These are phyloP conservation scores for Saposhnikovia divaricata DNA, from an alignment of 129 eudicot genomes.

Conservation along the genomic window DNA sequence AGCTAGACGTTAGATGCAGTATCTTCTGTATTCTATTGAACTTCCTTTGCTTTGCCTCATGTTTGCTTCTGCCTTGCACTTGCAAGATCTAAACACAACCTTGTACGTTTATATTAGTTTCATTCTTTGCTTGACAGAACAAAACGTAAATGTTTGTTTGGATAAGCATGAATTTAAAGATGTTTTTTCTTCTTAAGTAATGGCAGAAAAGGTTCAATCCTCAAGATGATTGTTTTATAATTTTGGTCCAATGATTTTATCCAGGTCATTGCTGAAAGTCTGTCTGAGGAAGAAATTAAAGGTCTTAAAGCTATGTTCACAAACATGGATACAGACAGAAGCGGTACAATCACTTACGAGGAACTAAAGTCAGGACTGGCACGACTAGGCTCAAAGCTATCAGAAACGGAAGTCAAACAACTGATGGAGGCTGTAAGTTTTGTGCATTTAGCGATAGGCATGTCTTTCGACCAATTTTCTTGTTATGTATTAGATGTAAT, in stretches of 20 bases:
- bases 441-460: not conserved
- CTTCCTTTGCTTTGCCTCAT: not conserved
- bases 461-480: not conserved
- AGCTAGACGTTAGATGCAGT: not conserved
- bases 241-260: not conserved
- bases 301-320: constrained; percentile 46
- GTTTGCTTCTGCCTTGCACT: not conserved
- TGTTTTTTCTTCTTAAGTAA: not conserved
- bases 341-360: constrained; percentile 50
- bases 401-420: constrained; percentile 49
- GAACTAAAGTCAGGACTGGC: constrained; percentile 51
- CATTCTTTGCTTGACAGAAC: not conserved
- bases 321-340: constrained; percentile 49
- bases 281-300: constrained; percentile 51
- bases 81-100: not conserved
- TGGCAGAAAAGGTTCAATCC: not conserved
- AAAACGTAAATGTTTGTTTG: not conserved
- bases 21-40: not conserved
- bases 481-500: not conserved
- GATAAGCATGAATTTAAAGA: not conserved
- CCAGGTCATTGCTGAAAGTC: constrained; percentile 53
- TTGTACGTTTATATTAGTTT: not conserved
- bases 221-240: not conserved
- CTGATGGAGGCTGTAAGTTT: constrained; percentile 55
- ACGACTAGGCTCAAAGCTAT: constrained; percentile 43